phyloP scores from a whole-genome alignment of 2,329 filamentous ascomycete species.

The Ramularia collo-cygni region DNA sequence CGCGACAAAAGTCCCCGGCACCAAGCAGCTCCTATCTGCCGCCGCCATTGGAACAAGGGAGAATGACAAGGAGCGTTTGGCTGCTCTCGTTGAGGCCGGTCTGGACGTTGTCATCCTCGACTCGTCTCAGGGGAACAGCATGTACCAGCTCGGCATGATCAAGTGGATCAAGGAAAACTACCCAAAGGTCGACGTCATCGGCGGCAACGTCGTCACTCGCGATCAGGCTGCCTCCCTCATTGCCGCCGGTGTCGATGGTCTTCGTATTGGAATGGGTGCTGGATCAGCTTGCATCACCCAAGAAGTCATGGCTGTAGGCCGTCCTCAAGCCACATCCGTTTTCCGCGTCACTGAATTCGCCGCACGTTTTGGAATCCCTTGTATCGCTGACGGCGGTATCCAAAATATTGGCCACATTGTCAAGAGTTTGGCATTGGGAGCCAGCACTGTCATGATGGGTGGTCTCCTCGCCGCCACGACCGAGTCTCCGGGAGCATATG shows the following conservation, averaged over 20 bases:
- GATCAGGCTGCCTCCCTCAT: constrained; percentile 92
- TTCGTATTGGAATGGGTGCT: constrained; percentile 98
- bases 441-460: constrained; percentile 98
- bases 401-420: constrained; percentile 99
- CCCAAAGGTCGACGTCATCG: constrained; percentile 86
- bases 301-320: constrained; percentile 98
- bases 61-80: constrained; percentile 80
- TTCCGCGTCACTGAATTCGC: constrained; percentile 86
- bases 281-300: constrained; percentile 98
- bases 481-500: constrained; percentile 94
- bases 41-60: constrained; percentile 92
- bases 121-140: constrained; percentile 95
- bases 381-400: constrained; percentile 95
- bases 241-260: constrained; percentile 86
- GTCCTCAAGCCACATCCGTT: constrained; percentile 89
- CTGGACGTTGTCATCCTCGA: constrained; percentile 93
- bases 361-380: constrained; percentile 88
- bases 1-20: constrained; percentile 90
- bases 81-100: constrained; percentile 86
- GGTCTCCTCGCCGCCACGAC: constrained; percentile 94
- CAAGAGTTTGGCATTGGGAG: constrained; percentile 91
- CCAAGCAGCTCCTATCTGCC: constrained; percentile 94
- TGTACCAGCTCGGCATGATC: constrained; percentile 98
- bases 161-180: constrained; percentile 87
- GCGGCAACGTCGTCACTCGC: constrained; percentile 94